These are phyloP conservation scores for Berkeleyomyces rouxiae DNA, from an alignment of 2,329 filamentous ascomycete species.

Conservation along the genomic window DNA sequence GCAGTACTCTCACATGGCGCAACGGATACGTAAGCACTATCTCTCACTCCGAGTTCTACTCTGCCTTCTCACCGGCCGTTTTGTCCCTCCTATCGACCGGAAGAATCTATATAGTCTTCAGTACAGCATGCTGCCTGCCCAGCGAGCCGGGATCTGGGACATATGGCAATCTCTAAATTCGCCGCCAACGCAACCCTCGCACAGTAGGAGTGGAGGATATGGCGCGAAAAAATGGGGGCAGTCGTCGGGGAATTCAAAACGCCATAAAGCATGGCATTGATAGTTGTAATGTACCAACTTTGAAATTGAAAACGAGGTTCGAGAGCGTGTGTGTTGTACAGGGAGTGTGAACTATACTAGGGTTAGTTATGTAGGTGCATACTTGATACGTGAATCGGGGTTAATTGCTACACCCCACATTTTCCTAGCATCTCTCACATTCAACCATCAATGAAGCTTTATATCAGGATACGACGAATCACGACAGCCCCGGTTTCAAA, in stretches of 20 bases:
- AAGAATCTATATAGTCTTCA: conserved; percentile 91
- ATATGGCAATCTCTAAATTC: conserved; percentile 62
- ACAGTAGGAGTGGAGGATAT: conserved; percentile 17
- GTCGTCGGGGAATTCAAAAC: neutral
- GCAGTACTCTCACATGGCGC: conserved; percentile 89
- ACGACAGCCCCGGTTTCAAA: too few relatives aligned
- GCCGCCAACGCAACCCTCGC: conserved; percentile 23
- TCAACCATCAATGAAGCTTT: too few relatives aligned
- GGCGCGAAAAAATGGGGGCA: conserved; percentile 16
- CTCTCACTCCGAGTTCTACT: conserved; percentile 75
- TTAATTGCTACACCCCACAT: neutral
- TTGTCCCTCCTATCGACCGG: conserved; percentile 86
- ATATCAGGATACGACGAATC: too few relatives aligned
- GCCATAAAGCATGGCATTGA: conserved; percentile 4
- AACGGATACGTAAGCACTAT: conserved; percentile 89
- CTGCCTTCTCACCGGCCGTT: conserved; percentile 75
- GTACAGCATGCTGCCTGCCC: conserved; percentile 89
- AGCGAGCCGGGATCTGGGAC: conserved; percentile 62
- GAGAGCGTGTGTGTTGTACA: neutral
- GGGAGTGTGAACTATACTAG: neutral
- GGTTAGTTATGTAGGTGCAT: neutral
- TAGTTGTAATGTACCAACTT: neutral
- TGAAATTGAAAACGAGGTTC: neutral
- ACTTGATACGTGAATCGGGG: neutral
- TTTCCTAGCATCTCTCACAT: too few relatives aligned